These are phyloP conservation scores for Hanseniaspora lachancei DNA, from an alignment of 805 yeast species.

Conservation along the genomic window DNA sequence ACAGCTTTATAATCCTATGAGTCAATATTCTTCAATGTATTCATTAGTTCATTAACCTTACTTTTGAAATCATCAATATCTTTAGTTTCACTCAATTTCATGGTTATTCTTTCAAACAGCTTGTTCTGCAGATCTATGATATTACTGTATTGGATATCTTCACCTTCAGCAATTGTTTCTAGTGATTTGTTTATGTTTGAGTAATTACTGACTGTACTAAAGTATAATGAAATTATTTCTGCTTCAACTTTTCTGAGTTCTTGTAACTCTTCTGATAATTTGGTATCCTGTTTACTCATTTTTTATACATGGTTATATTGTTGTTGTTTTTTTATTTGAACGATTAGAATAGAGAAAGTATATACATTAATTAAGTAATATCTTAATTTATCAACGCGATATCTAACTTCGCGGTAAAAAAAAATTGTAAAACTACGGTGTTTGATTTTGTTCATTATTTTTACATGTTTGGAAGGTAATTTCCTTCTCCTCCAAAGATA, in stretches of 20 bases:
- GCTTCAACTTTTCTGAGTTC: constrained; percentile 13
- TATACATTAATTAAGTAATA: too few relatives aligned
- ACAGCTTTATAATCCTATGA: not conserved
- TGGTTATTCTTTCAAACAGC: not conserved
- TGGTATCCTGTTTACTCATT: not conserved
- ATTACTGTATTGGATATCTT: constrained; percentile 2
- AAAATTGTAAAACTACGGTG: too few relatives aligned
- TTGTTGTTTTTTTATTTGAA: too few relatives aligned
- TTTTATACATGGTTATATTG: too few relatives aligned
- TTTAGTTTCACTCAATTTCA: not conserved
- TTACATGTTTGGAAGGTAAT: not conserved
- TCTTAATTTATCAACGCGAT: too few relatives aligned
- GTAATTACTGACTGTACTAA: constrained; percentile 7
- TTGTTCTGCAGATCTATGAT: constrained; percentile 5
- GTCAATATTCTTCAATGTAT: not conserved
- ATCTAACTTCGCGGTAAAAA: too few relatives aligned
- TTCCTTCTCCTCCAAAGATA: too few relatives aligned
- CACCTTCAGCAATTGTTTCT: not conserved
- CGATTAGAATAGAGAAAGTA: too few relatives aligned
- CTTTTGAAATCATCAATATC: not conserved
- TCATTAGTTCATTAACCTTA: not conserved
- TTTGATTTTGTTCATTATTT: not conserved
- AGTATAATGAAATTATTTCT: constrained; percentile 12
- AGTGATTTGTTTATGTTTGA: constrained; percentile 5
- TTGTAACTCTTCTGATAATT: not conserved